These are phyloP conservation scores for Xylaria venustula DNA, from an alignment of 495 filamentous ascomycete genomes.

Conservation along the genomic window DNA sequence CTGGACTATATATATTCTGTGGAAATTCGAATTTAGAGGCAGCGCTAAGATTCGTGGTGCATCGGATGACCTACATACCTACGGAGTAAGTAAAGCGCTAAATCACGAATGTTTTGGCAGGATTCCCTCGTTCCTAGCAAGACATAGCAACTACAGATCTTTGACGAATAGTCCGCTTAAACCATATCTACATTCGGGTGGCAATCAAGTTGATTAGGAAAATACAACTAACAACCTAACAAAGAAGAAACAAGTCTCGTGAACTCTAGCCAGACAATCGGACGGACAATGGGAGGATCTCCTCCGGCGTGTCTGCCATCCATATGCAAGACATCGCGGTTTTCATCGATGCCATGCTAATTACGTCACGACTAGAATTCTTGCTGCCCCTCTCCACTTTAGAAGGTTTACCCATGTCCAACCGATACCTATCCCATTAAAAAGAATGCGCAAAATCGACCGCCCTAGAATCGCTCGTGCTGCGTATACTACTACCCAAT, in stretches of 20 bases:
- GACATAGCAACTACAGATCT: too few relatives aligned
- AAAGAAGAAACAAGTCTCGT: too few relatives aligned
- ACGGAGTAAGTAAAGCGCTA: neutral
- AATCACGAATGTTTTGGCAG: neutral
- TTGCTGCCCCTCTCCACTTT: neutral
- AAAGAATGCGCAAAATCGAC: neutral
- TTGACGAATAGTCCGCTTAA: too few relatives aligned
- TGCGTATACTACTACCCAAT: neutral
- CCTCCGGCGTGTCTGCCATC: neutral
- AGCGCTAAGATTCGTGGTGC: neutral
- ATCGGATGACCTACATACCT: neutral
- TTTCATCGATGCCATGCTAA: neutral
- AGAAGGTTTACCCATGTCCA: slow-evolving; percentile 9
- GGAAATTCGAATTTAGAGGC: neutral
- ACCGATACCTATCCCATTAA: too few relatives aligned
- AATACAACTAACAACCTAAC: too few relatives aligned
- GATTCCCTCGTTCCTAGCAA: neutral
- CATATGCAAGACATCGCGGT: neutral
- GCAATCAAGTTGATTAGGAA: too few relatives aligned
- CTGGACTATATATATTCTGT: neutral
- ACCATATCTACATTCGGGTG: too few relatives aligned
- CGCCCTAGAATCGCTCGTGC: neutral
- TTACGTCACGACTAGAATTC: slow-evolving; percentile 11
- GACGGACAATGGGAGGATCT: neutral
- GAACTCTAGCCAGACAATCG: too few relatives aligned